phyloP scores from a whole-genome alignment of 495 filamentous ascomycete genomes.

The Talaromyces wortmannii region DNA sequence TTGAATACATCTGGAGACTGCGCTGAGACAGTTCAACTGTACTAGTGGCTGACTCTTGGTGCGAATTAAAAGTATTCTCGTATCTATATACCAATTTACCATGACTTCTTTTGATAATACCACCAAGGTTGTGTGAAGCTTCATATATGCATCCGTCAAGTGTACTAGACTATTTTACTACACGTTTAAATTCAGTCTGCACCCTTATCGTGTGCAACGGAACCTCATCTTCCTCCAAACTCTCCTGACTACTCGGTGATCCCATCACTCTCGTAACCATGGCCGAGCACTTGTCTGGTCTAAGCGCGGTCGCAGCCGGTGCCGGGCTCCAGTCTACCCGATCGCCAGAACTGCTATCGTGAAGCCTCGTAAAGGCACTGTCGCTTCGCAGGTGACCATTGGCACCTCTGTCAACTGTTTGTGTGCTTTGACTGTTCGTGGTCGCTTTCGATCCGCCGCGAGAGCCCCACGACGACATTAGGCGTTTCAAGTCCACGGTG shows the following conservation, averaged over 20 bases:
- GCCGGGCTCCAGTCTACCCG: background rate
- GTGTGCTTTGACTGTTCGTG: background rate
- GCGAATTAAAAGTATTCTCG: background rate
- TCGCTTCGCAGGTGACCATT: constrained; percentile 4
- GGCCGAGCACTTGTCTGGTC: constrained; percentile 11
- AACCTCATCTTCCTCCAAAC: constrained; percentile 12
- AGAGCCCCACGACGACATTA: constrained; percentile 7
- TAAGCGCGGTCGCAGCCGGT: constrained; percentile 2
- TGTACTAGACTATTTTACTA: background rate
- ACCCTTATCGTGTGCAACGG: constrained; percentile 18
- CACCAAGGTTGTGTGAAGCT: background rate
- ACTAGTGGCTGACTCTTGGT: too few species aligned
- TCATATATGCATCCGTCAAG: background rate
- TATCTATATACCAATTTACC: background rate
- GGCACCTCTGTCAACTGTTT: constrained; percentile 3
- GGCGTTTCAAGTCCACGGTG: constrained; percentile 7
- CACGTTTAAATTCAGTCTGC: constrained; percentile 11
- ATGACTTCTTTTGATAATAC: background rate
- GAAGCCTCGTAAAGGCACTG: constrained; percentile 13
- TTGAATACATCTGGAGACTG: background rate
- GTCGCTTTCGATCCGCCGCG: constrained; percentile 1
- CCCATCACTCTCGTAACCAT: constrained; percentile 11
- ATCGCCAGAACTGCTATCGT: constrained; percentile 8
- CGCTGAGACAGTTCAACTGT: too few species aligned
- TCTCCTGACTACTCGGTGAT: background rate